Evolutionary conservation across 371 early-diverging fungal species (phyloP), one percentile per base, ranked within the genome.

Genomic region (Massospora cicadina): DNA sequence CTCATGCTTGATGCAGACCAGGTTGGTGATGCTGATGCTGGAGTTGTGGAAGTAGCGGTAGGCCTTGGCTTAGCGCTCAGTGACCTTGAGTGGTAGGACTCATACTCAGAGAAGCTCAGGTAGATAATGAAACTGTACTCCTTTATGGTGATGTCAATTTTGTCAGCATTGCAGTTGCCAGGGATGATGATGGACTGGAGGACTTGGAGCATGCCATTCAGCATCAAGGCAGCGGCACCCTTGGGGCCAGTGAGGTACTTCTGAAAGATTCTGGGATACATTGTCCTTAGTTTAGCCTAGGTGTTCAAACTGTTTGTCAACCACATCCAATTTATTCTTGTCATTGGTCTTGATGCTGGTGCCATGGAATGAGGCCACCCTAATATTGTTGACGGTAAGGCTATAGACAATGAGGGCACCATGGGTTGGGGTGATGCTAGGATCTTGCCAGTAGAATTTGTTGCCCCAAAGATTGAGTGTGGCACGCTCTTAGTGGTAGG

Each of bases 191-290:
- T 92, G 53, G 90, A 88, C 68, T 88, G 82, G 66, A 95, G 77
- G 60, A 83, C 77, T 74, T 95, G 94, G 66, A 94, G 75, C 68
- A 89, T 81, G 67, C 95, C 94, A 78, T 94, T 94, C 69, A 93
- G 82, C 95, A 95, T 95, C 93, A 92, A 94, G 23, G 91, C 88
- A 60, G 95, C 95, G 58, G 94, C 89, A 65, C 92, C 95, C 87
- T 95, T 95, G 54, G 96, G 92, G 65, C 95, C 95, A 63, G 95
- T 95, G 65, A 95, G 80, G 75, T 92, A 89, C 75, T 95, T 95
- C 67, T 95, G 95, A 84, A 88, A 89, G 67, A 91, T 81, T 55
- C 85, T 80, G 28, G 93, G 86, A 58, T 85, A 71, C 81, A 68
- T 91, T 89, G 65, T 95, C 96, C 70, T 80, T 82, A 64, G 86